Base-by-base conservation (phyloP, 2,329 filamentous ascomycete genomes). In the Alternaria gaisen region DNA sequence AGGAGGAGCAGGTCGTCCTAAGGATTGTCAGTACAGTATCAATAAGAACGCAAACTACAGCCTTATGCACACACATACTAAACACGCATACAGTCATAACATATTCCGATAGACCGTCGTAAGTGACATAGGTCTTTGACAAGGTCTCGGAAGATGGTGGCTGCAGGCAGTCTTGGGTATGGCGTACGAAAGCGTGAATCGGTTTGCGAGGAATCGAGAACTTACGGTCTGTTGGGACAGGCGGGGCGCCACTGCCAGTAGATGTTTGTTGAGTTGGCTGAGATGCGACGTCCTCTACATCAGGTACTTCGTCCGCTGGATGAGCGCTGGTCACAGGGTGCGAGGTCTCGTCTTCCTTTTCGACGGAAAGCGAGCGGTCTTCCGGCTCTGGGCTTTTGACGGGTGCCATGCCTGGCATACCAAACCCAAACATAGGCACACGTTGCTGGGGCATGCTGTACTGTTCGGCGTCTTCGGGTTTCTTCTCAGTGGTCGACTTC, bases 351-450 rank as follows among this genome's bases (percentile, higher is more conserved):
- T 85, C 81, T 56, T 85, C 84, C 58, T 87, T 86, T 57, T 83
- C 83, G 61, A 86, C 68, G 56, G 73, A 67, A 26, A 80, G 66
- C 76, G 84, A 65, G 48, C 72, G 75, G 16, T 80, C 71, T 53
- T 82, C 80, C 58, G 80, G 64, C 61, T 83, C 83, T 9, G 84
- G 84, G 58, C 84, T 87, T 61, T 58, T 73, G 22, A 80, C 78
- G 58, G 76, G 85, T 64, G 87, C 85, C 86, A 97, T 88, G 10
- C 92, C 92, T 14, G 92, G 91, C 60, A 97, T 83, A 5, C 84
- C 83, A 74, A 88, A 84, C 75, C 84, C 83, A 74, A 88, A 84
- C 75, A 88, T 84, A 24, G 86, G 84, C 12, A 76, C 85, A 82
- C 81, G 78, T 60, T 80, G 79, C 48, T 74, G 72, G 16, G 73